A percentile compares a stretch with the other conserved stretches of the same genome.
Conservation (phyloP, 1,139 yeast genomes). For the Geotrichum candidum region DNA sequence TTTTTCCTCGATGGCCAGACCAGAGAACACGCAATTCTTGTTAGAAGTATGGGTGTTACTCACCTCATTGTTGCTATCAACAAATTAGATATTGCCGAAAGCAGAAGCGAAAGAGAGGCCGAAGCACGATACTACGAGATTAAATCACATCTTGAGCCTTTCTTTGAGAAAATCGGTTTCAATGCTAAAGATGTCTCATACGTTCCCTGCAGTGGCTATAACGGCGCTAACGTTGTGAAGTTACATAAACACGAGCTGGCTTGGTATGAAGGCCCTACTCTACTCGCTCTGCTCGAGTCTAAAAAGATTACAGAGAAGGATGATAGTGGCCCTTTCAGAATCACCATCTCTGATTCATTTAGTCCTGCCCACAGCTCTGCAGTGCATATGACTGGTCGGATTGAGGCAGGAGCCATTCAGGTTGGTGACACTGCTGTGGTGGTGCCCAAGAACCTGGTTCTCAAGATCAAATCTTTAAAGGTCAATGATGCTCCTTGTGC, state of each 20-base stretch:
- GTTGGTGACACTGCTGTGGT: conserved; percentile 65
- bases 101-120: conserved; percentile 41
- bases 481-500: conserved; percentile 31
- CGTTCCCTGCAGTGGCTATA: conserved; percentile 81
- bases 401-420: conserved; percentile 69
- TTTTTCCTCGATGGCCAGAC: conserved; percentile 87
- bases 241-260: conserved; percentile 31
- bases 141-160: conserved; percentile 50
- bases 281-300: conserved; percentile 48
- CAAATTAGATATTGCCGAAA: conserved; percentile 72
- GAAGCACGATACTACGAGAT: conserved; percentile 60
- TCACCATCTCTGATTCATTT: conserved; percentile 40
- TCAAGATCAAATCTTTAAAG: conserved; percentile 41
- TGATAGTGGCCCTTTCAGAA: conserved; percentile 34
- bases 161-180: conserved; percentile 59
- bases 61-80: conserved; percentile 73
- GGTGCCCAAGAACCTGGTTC: conserved; percentile 46
- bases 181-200: conserved; percentile 46
- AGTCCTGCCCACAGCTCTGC: conserved; percentile 30
- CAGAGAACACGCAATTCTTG: conserved; percentile 83
- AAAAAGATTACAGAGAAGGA: conserved; percentile 26
- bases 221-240: conserved; percentile 73
- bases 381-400: conserved; percentile 58
- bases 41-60: conserved; percentile 76
- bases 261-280: conserved; percentile 66